A percentile compares a stretch with the other conserved stretches of the same genome.
These are phyloP conservation scores for Bolboschoenus planiculmis DNA, from an alignment of 176 grass and related monocot species.

Conservation along the genomic window DNA sequence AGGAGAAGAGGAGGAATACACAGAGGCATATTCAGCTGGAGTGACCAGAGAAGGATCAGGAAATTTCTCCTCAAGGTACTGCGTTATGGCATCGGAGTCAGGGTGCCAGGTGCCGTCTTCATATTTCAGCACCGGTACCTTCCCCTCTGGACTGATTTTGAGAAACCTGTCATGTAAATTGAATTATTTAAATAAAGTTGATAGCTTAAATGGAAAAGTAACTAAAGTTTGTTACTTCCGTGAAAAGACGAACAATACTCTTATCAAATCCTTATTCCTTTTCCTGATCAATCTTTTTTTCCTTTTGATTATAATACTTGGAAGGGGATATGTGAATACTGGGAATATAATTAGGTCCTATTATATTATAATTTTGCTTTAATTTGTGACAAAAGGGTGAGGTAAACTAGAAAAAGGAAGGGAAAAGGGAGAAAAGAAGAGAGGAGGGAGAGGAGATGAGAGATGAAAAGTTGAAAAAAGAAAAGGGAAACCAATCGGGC, in stretches of 20 bases:
- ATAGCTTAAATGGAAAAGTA: too few species aligned
- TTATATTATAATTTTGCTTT: too few species aligned
- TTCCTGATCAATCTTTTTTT: too few species aligned
- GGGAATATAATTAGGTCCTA: neutral
- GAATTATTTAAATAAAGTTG: too few species aligned
- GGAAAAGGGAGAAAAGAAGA: too few species aligned
- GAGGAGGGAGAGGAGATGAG: too few species aligned
- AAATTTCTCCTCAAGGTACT: constrained; percentile 70
- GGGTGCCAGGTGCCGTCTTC: constrained; percentile 64
- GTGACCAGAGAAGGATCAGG: constrained; percentile 57
- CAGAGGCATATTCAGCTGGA: constrained; percentile 56
- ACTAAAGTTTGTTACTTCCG: too few species aligned
- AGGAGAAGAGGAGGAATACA: constrained; percentile 30
- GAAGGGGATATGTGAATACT: too few species aligned
- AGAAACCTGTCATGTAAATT: constrained; percentile 45
- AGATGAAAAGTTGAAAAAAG: too few species aligned
- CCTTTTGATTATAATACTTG: neutral
- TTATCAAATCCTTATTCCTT: too few species aligned
- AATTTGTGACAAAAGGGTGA: neutral
- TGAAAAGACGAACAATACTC: too few species aligned
- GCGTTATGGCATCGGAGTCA: constrained; percentile 79
- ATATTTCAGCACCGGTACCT: constrained; percentile 70
- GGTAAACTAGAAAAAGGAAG: too few species aligned
- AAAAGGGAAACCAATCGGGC: neutral
- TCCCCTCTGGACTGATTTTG: constrained; percentile 73